These are phyloP conservation scores for Blastobotrys apis DNA, from an alignment of 1,139 yeast genomes.

Conservation along the genomic window DNA sequence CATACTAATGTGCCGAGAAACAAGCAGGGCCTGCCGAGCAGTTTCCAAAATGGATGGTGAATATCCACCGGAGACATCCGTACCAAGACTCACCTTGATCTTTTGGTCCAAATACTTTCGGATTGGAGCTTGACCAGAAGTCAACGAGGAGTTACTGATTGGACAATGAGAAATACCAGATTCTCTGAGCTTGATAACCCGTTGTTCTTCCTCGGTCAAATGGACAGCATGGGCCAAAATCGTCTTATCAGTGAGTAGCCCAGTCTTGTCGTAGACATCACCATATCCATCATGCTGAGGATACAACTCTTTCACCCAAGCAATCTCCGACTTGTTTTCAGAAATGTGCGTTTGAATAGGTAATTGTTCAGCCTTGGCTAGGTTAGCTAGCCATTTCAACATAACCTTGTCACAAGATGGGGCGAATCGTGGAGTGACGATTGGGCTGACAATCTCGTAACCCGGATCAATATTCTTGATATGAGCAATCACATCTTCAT, in stretches of 20 bases:
- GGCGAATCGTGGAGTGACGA: slow-evolving; percentile 91
- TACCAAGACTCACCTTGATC: slow-evolving; percentile 80
- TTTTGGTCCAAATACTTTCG: slow-evolving; percentile 61
- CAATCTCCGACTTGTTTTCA: slow-evolving; percentile 72
- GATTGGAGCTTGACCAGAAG: slow-evolving; percentile 89
- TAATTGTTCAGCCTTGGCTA: slow-evolving; percentile 47
- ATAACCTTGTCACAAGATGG: slow-evolving; percentile 73
- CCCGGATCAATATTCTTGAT: slow-evolving; percentile 50
- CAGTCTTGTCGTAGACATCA: slow-evolving; percentile 65
- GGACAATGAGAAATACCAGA: slow-evolving; percentile 94
- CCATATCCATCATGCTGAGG: slow-evolving; percentile 71
- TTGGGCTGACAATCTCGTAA: slow-evolving; percentile 54
- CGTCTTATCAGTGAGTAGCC: slow-evolving; percentile 59
- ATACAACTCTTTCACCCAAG: slow-evolving; percentile 67
- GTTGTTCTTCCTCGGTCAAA: slow-evolving; percentile 58
- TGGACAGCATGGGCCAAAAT: slow-evolving; percentile 90
- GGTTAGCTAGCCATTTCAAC: slow-evolving; percentile 57
- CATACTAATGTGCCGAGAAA: slow-evolving; percentile 81
- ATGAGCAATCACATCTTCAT: slow-evolving; percentile 54
- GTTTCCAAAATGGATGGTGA: slow-evolving; percentile 72
- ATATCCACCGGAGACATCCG: slow-evolving; percentile 91
- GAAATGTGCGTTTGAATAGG: slow-evolving; percentile 89
- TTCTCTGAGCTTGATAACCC: slow-evolving; percentile 47
- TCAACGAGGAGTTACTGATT: slow-evolving; percentile 78
- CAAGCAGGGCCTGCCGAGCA: slow-evolving; percentile 75